These are phyloP conservation scores for Eimeria tenella DNA, from an alignment of 169 alveolate species.

Conservation along the genomic window DNA sequence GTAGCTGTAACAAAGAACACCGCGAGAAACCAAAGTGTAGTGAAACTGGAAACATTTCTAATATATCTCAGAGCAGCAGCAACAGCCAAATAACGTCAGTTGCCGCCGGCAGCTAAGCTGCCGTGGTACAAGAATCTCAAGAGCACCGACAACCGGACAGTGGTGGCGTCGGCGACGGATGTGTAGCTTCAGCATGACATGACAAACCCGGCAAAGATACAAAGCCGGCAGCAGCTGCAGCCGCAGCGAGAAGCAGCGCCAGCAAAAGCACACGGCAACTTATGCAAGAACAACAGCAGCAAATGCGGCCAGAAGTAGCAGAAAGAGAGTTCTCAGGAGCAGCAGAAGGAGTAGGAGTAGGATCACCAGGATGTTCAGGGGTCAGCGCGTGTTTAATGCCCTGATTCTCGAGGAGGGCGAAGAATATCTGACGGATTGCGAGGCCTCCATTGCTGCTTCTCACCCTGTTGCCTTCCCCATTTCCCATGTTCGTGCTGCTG, in stretches of 20 bases:
- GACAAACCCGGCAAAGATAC: background rate
- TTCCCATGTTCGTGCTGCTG: constrained; percentile 32
- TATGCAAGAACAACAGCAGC: background rate
- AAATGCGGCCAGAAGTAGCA: background rate
- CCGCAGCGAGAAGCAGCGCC: constrained; percentile 40
- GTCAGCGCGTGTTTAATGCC: constrained; percentile 59
- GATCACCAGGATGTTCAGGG: constrained; percentile 4
- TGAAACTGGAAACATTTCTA: background rate
- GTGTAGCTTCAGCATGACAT: background rate
- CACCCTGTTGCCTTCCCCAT: constrained; percentile 33
- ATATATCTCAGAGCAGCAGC: too few relatives aligned
- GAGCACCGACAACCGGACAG: too few relatives aligned
- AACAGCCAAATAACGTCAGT: too few relatives aligned
- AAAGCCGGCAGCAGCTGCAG: constrained; percentile 29
- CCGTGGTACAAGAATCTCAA: too few relatives aligned
- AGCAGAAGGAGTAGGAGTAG: constrained; percentile 4
- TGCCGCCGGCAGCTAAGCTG: too few relatives aligned
- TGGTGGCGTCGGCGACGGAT: too few relatives aligned
- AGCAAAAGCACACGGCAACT: background rate
- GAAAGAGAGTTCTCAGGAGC: background rate
- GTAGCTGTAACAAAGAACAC: background rate
- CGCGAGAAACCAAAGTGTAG: background rate
- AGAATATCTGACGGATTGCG: constrained; percentile 61
- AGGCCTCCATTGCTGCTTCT: background rate
- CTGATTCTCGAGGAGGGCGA: constrained; percentile 75